Conservation (phyloP, 345 rosid species). For the Turritis glabra region DNA sequence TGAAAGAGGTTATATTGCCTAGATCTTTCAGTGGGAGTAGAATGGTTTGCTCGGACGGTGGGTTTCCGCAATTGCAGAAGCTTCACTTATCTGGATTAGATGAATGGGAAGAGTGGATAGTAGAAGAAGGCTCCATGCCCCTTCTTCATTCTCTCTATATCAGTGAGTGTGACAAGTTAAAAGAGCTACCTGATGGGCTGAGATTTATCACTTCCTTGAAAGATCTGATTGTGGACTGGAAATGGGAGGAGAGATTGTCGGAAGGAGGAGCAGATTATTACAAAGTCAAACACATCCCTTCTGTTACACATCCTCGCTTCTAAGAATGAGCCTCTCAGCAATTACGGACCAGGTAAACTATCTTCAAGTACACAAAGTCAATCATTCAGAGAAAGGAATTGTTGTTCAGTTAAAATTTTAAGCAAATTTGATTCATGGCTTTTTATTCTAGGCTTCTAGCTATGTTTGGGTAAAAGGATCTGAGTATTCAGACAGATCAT, state of each 20-base stretch:
- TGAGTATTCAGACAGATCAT: too few species aligned
- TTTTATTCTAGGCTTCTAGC: too few species aligned
- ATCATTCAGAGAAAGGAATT: too few species aligned
- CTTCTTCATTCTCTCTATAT: slow-evolving; percentile 37
- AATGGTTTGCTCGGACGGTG: background rate
- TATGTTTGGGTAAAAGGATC: too few species aligned
- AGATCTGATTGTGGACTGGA: slow-evolving; percentile 25
- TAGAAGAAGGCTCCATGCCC: slow-evolving; percentile 36
- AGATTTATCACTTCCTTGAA: slow-evolving; percentile 12
- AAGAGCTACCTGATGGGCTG: slow-evolving; percentile 31
- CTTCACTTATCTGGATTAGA: rapidly evolving
- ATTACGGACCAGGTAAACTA: too few species aligned
- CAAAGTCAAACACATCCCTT: slow-evolving; percentile 43
- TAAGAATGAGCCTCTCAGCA: too few species aligned
- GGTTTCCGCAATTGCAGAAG: too few species aligned
- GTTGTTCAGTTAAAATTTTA: too few species aligned
- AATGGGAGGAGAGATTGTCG: slow-evolving; percentile 26
- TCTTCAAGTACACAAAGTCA: too few species aligned
- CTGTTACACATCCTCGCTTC: too few species aligned
- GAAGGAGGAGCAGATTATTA: slow-evolving; percentile 37
- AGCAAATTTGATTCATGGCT: too few species aligned
- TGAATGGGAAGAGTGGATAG: slow-evolving; percentile 25
- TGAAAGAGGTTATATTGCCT: background rate
- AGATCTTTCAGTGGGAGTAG: too few species aligned
- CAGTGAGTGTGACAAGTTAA: background rate